Evolutionary conservation across 129 eudicot species (phyloP).

Genomic region (Flaveria sonorensis): DNA sequence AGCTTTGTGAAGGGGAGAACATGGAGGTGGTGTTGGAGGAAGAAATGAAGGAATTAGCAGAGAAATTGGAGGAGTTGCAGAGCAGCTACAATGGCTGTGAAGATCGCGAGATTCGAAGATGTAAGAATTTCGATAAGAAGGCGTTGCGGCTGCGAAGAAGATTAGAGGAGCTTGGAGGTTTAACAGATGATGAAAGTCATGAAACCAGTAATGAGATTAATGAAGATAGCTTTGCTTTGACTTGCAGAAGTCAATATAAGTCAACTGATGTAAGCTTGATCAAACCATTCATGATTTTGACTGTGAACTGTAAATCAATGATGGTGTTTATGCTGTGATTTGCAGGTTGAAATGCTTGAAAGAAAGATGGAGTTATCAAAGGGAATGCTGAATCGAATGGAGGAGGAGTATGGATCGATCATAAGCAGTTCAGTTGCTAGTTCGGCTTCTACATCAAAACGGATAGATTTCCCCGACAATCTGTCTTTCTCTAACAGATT

Average conservation of each 20-base stretch:
- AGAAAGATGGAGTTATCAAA: constrained; percentile 73
- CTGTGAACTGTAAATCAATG: not conserved
- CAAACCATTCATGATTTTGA: not conserved
- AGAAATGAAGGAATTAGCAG: constrained; percentile 77
- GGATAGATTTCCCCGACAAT: constrained; percentile 51
- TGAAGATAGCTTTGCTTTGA: constrained; percentile 30
- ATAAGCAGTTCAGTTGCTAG: constrained; percentile 54
- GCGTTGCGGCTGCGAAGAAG: constrained; percentile 57
- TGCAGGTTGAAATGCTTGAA: constrained; percentile 57
- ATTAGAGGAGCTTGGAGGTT: constrained; percentile 66
- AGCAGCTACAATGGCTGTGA: constrained; percentile 44
- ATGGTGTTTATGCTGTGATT: not conserved
- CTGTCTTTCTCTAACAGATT: constrained; percentile 46
- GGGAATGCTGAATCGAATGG: constrained; percentile 62
- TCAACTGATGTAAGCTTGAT: constrained; percentile 49
- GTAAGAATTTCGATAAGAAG: constrained; percentile 72
- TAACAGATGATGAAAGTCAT: constrained; percentile 33
- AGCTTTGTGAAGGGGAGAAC: constrained; percentile 68
- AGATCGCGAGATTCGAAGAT: constrained; percentile 46
- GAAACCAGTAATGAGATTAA: constrained; percentile 27
- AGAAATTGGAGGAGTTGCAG: constrained; percentile 64
- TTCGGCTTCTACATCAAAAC: constrained; percentile 65
- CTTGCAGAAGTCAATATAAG: constrained; percentile 34
- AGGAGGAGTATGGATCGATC: constrained; percentile 59
- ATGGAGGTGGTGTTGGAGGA: constrained; percentile 62